Evolutionary conservation across 2,329 filamentous ascomycete genomes (phyloP), one percentile per base, ranked within the genome.

Genomic region (Sporothrix schenckii): DNA sequence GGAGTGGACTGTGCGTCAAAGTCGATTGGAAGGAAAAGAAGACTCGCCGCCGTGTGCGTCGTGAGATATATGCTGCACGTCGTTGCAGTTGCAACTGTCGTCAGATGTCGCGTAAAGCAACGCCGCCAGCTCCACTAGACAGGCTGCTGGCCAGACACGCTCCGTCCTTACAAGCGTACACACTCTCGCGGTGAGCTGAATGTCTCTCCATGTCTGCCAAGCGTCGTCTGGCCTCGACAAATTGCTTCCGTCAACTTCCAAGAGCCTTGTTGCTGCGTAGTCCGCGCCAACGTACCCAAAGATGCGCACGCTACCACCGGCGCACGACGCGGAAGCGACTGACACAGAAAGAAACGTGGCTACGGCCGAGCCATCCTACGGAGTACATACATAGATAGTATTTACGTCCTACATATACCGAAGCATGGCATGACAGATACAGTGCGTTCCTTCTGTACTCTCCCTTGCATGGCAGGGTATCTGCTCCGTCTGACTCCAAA

Each of bases 311-410:
- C 65, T 39, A 21, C 65, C 19, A 54, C 16, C 50, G 30, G 65
- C 21, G 65, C 30, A 54, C 49, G 30, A 44, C 41, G 47, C 63
- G 24, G 47, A 52, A 19, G 34, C 47, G 16, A 21, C 27, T 3
- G 39, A 13, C 66, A 68, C 52, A 44, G 39, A 24, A n/a, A 27
- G 65, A 67, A 68, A 68, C 66, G 66, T 68, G 66, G 66, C 66
- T 68, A 52, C 52, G 47, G 50, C 52, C 52, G 34, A 50, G 13
- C n/a, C 65, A 11, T 56, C 49, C 24, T 24, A 24, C 24, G 24
- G 24, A 24, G 24, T 24, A 24, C 24, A 24, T 30, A 30, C 27
- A 4, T 30, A 4, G 27, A n/a, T n/a, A n/a, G n/a, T 30, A 30
- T 3, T 30, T 30, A 2, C 27, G 27, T 30, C 27, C 27, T 30